Conservation (phyloP, 2,329 filamentous ascomycete genomes). For the Trichoderma polysporum region DNA sequence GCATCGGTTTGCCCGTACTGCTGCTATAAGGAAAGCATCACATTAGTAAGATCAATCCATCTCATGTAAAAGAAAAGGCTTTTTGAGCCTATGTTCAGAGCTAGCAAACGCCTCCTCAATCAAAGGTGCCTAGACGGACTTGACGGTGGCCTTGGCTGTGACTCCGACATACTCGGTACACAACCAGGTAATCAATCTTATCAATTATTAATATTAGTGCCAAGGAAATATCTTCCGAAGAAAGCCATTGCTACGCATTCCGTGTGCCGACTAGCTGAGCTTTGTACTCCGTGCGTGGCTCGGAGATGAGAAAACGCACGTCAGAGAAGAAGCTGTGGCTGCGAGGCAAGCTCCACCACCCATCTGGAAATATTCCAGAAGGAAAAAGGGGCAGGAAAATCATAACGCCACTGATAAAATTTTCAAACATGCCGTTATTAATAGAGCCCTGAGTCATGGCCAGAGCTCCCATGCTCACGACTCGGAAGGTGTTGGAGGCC, state of each 20-base stretch:
- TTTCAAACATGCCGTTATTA: neutral
- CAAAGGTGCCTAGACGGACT: neutral
- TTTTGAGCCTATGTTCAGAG: neutral
- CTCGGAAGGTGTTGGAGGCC: neutral
- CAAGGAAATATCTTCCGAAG: neutral
- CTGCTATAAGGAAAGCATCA: neutral
- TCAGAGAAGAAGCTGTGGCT: neutral
- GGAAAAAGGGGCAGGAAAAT: neutral
- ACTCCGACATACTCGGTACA: neutral
- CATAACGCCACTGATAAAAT: constrained; percentile 1
- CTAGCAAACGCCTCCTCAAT: neutral
- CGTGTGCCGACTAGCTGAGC: neutral
- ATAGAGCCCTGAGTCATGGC: neutral
- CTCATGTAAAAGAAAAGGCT: neutral
- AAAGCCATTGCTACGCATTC: neutral
- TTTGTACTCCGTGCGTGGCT: neutral
- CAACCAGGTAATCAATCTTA: neutral
- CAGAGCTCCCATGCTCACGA: neutral
- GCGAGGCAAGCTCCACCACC: constrained; percentile 4
- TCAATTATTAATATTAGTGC: neutral
- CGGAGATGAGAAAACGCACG: neutral
- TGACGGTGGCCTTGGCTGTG: neutral
- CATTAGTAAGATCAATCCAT: neutral
- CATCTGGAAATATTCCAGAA: neutral
- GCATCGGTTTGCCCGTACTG: neutral